Percentiles rank a stretch among this genome's conserved stretches.
These are phyloP conservation scores for Aureobasidium namibiae DNA, from an alignment of 2,329 filamentous ascomycete genomes.

Conservation along the genomic window DNA sequence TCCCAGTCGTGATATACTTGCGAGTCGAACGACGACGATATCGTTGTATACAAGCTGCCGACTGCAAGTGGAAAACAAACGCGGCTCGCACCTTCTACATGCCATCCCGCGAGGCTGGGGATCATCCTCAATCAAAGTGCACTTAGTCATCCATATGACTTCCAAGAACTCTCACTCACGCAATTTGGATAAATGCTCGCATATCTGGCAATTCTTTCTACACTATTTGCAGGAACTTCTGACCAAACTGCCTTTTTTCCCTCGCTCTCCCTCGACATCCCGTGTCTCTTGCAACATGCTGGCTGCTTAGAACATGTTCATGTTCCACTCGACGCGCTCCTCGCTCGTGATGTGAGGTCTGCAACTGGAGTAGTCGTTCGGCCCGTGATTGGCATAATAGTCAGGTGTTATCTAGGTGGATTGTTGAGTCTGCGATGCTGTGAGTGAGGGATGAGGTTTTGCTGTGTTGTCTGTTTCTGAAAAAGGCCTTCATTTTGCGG, in stretches of 20 bases:
- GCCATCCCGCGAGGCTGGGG: background rate
- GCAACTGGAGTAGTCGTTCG: background rate
- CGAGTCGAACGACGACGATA: background rate
- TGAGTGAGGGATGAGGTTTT: background rate
- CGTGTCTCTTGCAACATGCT: too few species aligned
- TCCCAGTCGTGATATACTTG: background rate
- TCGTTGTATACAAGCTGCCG: too few species aligned
- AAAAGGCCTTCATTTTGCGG: background rate
- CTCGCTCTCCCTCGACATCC: too few species aligned
- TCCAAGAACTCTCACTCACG: background rate
- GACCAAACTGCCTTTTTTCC: background rate
- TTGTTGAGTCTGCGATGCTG: background rate
- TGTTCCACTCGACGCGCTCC: background rate
- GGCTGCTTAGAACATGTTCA: background rate
- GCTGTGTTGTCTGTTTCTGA: background rate
- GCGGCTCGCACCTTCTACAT: background rate
- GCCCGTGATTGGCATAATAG: background rate
- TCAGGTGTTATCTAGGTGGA: background rate
- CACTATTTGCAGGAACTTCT: too few species aligned
- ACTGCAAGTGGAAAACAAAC: background rate
- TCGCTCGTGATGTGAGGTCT: background rate
- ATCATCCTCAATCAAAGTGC: background rate
- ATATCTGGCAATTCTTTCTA: too few species aligned
- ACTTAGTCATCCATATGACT: background rate
- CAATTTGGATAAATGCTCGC: background rate